Percentiles rank a stretch among this genome's conserved stretches.
Evolutionary conservation across 2,329 filamentous ascomycete genomes (phyloP).

Genomic region (Gliomastix tumulicola): DNA sequence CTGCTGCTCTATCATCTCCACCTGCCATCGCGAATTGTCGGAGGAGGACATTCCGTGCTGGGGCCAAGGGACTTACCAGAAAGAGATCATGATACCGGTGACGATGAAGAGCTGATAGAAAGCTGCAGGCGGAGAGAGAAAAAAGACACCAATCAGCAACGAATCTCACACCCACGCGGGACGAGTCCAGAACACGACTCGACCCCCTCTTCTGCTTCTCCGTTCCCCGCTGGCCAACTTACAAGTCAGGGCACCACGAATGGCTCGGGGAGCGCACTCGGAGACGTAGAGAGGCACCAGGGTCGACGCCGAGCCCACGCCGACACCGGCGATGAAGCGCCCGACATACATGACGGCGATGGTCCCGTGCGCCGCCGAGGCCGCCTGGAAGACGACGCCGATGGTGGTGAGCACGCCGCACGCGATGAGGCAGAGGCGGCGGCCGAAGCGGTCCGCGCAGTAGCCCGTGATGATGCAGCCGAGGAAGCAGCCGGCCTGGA

Average conservation of each 20-base stretch:
- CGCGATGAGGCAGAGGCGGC: conserved; percentile 45
- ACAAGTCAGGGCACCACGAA: conserved; percentile 41
- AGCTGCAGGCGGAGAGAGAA: conserved; percentile 16
- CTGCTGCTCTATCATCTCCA: no score
- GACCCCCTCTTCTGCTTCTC: no score
- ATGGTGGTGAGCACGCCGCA: conserved; percentile 50
- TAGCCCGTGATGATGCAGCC: conserved; percentile 52
- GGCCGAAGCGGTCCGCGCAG: conserved; percentile 47
- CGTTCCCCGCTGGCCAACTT: conserved; percentile 5
- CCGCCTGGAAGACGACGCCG: conserved; percentile 58
- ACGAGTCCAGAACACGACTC: no score
- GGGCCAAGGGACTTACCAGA: conserved; percentile 29
- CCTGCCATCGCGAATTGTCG: no score
- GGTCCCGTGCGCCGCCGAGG: conserved; percentile 43
- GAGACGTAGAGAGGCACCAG: conserved; percentile 37
- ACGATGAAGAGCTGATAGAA: conserved; percentile 45
- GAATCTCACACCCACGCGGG: no score
- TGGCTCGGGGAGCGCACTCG: conserved; percentile 42
- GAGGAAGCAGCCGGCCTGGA: conserved; percentile 62
- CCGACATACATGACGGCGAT: conserved; percentile 60
- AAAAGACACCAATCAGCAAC: no score
- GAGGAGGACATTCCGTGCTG: no score
- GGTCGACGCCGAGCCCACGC: conserved; percentile 41
- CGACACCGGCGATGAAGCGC: conserved; percentile 44
- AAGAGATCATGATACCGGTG: conserved; percentile 32